Conservation (phyloP, 1,139 yeast species). For the Kurtzmaniella quercitrusa region DNA sequence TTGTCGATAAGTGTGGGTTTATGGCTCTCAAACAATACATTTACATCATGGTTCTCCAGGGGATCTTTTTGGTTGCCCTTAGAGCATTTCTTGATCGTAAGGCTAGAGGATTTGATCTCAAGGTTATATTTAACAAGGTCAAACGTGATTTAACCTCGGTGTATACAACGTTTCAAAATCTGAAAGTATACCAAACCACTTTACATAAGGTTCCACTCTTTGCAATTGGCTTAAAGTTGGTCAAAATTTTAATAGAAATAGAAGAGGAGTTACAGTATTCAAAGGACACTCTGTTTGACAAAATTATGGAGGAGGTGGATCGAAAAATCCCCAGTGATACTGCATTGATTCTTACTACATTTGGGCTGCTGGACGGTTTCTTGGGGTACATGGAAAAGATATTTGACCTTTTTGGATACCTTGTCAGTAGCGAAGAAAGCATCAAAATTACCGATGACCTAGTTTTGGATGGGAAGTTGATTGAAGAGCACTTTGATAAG, state of each 20-base stretch:
- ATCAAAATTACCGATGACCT: slow-evolving; percentile 17
- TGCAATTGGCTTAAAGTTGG: neutral
- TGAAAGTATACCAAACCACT: neutral
- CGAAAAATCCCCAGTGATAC: slow-evolving; percentile 6
- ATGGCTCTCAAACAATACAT: neutral
- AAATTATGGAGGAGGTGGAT: slow-evolving; percentile 3
- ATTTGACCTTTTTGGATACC: slow-evolving; percentile 24
- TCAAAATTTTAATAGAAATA: neutral
- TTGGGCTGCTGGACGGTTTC: slow-evolving; percentile 29
- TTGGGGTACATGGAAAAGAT: slow-evolving; percentile 22
- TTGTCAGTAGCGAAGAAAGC: slow-evolving; percentile 11
- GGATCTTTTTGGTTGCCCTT: neutral
- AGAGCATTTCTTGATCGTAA: neutral
- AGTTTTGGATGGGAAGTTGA: slow-evolving; percentile 18
- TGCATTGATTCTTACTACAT: slow-evolving; percentile 7
- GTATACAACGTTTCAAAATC: neutral
- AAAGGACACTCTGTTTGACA: neutral
- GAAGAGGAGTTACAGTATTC: neutral
- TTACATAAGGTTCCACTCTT: neutral
- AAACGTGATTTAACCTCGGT: slow-evolving; percentile 1
- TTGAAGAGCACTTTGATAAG: slow-evolving; percentile 13
- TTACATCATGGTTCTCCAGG: neutral
- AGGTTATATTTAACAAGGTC: neutral
- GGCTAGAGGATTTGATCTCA: neutral
- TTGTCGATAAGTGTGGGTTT: slow-evolving; percentile 10